Percentiles rank a stretch among this genome's conserved stretches.
These are phyloP conservation scores for Candida coquimbonensis DNA, from an alignment of 805 yeast genomes.

Conservation along the genomic window DNA sequence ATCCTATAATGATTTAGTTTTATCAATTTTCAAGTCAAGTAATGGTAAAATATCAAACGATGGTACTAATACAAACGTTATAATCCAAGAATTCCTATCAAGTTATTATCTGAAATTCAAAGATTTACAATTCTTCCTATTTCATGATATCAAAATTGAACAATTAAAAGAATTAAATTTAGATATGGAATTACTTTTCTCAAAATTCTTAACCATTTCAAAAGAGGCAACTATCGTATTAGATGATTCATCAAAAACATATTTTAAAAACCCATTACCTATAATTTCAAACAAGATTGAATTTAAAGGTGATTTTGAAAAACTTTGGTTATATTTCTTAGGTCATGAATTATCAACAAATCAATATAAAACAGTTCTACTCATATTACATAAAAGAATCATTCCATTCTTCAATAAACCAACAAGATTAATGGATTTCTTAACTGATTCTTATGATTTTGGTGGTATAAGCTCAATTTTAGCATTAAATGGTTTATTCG, in stretches of 20 bases:
- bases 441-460: constrained; percentile 74
- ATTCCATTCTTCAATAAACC: constrained; percentile 79
- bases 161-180: constrained; percentile 7
- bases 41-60: constrained; percentile 37
- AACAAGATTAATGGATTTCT: constrained; percentile 82
- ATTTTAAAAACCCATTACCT: constrained; percentile 41
- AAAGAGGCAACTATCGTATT: constrained; percentile 28
- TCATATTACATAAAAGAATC: constrained; percentile 73
- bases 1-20: constrained; percentile 37
- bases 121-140: constrained; percentile 75
- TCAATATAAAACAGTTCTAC: constrained; percentile 65
- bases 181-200: constrained; percentile 16
- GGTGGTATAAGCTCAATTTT: constrained; percentile 62
- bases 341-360: constrained; percentile 34
- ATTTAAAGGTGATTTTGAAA: constrained; percentile 64
- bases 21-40: constrained; percentile 29
- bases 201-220: constrained; percentile 33
- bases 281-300: constrained; percentile 31
- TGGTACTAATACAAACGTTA: constrained; percentile 40
- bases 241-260: constrained; percentile 30
- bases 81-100: constrained; percentile 49
- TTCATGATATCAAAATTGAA: constrained; percentile 37
- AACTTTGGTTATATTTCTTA: constrained; percentile 55
- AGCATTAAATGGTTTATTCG: constrained; percentile 83
- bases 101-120: constrained; percentile 51